Conservation (phyloP, 2,329 filamentous ascomycete species). For the Orbilia ellipsospora region DNA sequence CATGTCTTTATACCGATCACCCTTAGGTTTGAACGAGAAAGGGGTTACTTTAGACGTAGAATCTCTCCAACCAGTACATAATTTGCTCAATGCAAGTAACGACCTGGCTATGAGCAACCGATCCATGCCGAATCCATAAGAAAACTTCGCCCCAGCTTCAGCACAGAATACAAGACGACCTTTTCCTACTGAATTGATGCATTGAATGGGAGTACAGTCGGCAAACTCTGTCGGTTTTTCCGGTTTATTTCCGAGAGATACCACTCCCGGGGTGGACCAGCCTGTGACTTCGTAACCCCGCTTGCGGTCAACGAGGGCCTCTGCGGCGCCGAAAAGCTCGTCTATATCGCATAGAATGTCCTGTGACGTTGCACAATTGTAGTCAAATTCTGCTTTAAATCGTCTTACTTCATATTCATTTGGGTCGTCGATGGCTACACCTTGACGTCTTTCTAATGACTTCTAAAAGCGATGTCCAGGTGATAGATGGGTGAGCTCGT, state of each 20-base stretch:
- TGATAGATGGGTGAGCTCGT: too few relatives aligned
- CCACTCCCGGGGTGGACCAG: conserved; percentile 27
- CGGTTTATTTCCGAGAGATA: conserved; percentile 21
- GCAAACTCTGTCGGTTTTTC: conserved; percentile 16
- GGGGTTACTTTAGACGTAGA: background rate
- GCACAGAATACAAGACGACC: background rate
- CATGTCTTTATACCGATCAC: background rate
- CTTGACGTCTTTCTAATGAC: conserved; percentile 7
- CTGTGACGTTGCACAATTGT: background rate
- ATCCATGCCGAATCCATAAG: conserved; percentile 15
- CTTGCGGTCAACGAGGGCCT: conserved; percentile 2
- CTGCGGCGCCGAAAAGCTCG: conserved; percentile 13
- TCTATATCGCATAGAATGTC: background rate
- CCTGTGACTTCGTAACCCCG: conserved; percentile 14
- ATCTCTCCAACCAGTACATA: background rate
- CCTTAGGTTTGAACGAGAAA: conserved; percentile 5
- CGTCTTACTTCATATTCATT: conserved; percentile 3
- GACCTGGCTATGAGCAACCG: background rate
- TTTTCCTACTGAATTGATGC: background rate
- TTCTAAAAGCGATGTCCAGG: background rate
- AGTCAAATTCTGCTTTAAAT: conserved; percentile 13
- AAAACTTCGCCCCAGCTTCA: background rate
- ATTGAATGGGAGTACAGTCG: conserved; percentile 28
- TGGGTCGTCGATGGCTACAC: conserved; percentile 9
- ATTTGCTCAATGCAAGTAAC: background rate